Evolutionary conservation across 257 asterid species (phyloP), one percentile per base, ranked within the genome.

Genomic region (Nicotiana undulata): DNA sequence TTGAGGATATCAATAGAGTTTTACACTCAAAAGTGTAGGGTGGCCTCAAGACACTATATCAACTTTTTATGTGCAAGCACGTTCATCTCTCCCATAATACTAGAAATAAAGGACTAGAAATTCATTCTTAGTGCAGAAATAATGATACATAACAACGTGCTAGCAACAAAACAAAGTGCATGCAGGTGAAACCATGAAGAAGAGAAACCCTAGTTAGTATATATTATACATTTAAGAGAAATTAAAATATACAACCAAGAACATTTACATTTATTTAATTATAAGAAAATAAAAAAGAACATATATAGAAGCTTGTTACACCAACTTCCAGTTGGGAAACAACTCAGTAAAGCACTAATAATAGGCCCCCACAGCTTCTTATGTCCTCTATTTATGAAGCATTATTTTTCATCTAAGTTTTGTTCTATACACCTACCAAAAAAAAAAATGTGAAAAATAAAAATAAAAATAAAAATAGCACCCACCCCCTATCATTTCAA

Each of bases 331-430:
- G 86, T 80, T 76, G 82, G 82, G 85, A 78, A 85, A 81, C 92
- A 85, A 81, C 88, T 84, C 77, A 77, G 68, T 34, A 49, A 63
- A 52, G 83, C 85, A 87, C 84, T 74, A 83, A 76, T 37, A 61
- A 85, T 40, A 85, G 89, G 90, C 81, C 88, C 91, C 89, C 83
- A 79, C 88, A 63, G 44, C 29, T 58, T 18, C 55, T 24, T 78
- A 70, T 85, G 86, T 85, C 80, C 80, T 85, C 26, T 82, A 44
- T 78, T 75, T 76, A 83, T 67, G 81, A 83, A 81, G 63, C 88
- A 85, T 60, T 85, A 85, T 60, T 85, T 85, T 75, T 60, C 83
- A 79, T 78, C 63, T 28, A 66, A 64, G 77, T 66, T 79, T 53
- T 20, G 18, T 60, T 26, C 12, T 37, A 60, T 13, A 44, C 12